These are phyloP conservation scores for Diaporthe citri DNA, from an alignment of 2,329 filamentous ascomycete species.

Conservation along the genomic window DNA sequence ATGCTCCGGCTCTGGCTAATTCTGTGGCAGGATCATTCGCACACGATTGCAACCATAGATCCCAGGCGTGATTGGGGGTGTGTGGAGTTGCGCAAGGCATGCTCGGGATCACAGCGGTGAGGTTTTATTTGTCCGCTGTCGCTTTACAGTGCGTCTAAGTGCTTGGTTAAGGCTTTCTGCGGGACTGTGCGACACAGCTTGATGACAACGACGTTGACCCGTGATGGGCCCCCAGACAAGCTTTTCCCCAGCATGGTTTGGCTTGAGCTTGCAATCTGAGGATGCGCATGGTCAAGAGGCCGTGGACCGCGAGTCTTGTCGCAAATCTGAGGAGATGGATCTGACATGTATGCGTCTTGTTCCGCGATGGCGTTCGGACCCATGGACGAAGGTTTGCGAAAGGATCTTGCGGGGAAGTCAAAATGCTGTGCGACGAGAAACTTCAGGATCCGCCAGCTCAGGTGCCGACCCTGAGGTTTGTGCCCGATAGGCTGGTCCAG, in stretches of 20 bases:
- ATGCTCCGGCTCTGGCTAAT: not conserved
- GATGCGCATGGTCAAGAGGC: not conserved
- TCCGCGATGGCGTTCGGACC: conserved; percentile 9
- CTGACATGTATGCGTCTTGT: not conserved
- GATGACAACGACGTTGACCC: not conserved
- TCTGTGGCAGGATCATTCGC: not conserved
- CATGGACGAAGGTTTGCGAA: conserved; percentile 16
- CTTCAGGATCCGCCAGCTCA: conserved; percentile 19
- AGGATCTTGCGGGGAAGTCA: conserved; percentile 16
- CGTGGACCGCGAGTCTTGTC: not conserved
- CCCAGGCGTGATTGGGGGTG: not conserved
- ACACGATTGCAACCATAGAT: not conserved
- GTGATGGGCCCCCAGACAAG: not conserved
- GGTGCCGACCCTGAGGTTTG: conserved; percentile 4
- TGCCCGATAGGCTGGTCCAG: conserved; percentile 17
- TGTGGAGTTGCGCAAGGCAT: not conserved
- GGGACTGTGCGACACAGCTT: not conserved
- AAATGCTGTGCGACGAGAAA: conserved; percentile 22
- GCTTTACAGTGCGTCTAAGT: not conserved
- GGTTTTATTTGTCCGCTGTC: not conserved
- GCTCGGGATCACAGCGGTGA: not conserved
- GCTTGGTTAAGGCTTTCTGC: not conserved
- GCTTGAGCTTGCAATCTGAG: not conserved
- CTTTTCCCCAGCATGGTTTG: not conserved
- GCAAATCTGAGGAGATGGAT: not conserved